Base-by-base conservation (phyloP, 2,329 filamentous ascomycete species). In the Coniochaeta hoffmannii region DNA sequence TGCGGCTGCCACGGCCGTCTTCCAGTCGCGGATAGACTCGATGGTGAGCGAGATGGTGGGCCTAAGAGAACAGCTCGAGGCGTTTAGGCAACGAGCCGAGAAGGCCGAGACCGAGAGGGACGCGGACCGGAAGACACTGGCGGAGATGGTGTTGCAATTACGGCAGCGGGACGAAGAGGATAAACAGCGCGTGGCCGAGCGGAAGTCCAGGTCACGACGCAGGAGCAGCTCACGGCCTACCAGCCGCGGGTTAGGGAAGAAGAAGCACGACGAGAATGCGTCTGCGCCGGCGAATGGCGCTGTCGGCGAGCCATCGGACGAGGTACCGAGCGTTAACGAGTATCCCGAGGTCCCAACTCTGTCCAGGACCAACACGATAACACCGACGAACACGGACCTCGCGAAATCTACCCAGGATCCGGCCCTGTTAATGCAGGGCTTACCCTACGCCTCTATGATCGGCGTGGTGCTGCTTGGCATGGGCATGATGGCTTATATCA, bases 101-200 rank as follows among this genome's bases (percentile, higher is more conserved):
- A 80, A 76, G 57, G 92, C 91, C 3, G 93, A 97, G 68, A 75
- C 81, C 9, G 91, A 96, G 63, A 82, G 87, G 49, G 83, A 87
- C 55, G 77, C 82, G 41, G 83, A 86, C 54, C 85, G 87, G 55
- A 86, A 88, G 68, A 87, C 87, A 1, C 73, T 99, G 46, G 86
- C 88, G 1, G 89, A 96, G 66, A 94, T 97, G 90, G 86, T 97
- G 12, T 78, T 89, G 63, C 86, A 87, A 61, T 87, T 97, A 55
- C 83, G 91, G 54, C 79, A 77, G 63, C 64, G 67, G 4, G 85
- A 91, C 62, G 83, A 85, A 62, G 82, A 81, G 61, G 78, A 75
- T 30, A 73, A 67, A 59, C 74, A 72, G 61, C 72, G 70, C 31
- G 74, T 70, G n/a, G 71, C 71, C 3, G 72, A 73, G 32, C 68